These are phyloP conservation scores for Mucor ambiguus DNA, from an alignment of 371 early-diverging fungal genomes.

Conservation along the genomic window DNA sequence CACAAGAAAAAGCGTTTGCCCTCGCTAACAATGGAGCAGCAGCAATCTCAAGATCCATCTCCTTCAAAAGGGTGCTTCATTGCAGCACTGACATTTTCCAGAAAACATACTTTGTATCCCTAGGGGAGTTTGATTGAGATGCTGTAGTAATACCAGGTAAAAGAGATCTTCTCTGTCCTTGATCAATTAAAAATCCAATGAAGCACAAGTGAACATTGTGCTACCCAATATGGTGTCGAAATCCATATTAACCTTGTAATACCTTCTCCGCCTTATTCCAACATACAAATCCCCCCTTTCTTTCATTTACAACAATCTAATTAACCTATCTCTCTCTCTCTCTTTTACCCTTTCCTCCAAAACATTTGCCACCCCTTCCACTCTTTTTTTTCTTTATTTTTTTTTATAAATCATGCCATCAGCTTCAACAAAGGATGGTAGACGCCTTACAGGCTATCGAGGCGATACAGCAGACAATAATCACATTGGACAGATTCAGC, in stretches of 20 bases:
- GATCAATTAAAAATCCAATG: neutral
- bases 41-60: too few relatives aligned
- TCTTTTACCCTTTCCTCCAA: neutral
- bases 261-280: neutral
- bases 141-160: neutral
- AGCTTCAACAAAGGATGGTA: constrained; percentile 16
- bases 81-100: neutral
- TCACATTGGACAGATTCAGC: constrained; percentile 16
- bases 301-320: neutral
- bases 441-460: constrained; percentile 30
- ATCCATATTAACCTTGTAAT: neutral
- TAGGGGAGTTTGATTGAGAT: neutral
- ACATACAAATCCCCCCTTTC: neutral
- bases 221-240: constrained; percentile 2
- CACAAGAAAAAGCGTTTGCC: too few relatives aligned
- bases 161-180: neutral
- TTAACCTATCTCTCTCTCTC: too few relatives aligned
- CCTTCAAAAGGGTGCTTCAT: too few relatives aligned
- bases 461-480: constrained; percentile 10
- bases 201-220: constrained; percentile 7
- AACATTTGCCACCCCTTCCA: neutral
- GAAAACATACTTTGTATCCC: neutral
- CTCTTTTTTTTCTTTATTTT: neutral
- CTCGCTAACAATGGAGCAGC: too few relatives aligned
- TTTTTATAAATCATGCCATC: constrained; percentile 4